phyloP scores from a whole-genome alignment of 768 basidiomycete genomes.

The Macrocybe gigantea region DNA sequence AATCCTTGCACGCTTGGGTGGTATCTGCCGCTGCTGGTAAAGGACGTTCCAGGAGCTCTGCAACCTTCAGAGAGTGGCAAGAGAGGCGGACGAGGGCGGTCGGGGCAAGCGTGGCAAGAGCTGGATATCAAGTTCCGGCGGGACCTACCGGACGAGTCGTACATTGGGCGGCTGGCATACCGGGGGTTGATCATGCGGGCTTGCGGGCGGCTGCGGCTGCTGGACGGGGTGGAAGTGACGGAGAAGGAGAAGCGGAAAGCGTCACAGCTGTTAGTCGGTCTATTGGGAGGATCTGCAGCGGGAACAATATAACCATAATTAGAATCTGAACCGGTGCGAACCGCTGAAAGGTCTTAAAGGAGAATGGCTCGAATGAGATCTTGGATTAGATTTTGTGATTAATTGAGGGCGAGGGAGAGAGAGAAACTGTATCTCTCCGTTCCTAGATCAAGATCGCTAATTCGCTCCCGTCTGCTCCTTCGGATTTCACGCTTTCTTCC shows the following conservation, averaged over 20 bases:
- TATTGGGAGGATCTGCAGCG: slow-evolving; percentile 26
- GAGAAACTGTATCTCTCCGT: slow-evolving; percentile 3
- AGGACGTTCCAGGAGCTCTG: slow-evolving; percentile 59
- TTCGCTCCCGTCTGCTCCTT: slow-evolving; percentile 11
- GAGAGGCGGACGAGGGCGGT: slow-evolving; percentile 17
- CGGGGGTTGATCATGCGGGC: slow-evolving; percentile 83
- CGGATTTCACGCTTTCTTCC: slow-evolving; percentile 5
- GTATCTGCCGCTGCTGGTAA: slow-evolving; percentile 85
- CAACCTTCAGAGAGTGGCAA: slow-evolving; percentile 46
- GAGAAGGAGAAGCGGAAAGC: slow-evolving; percentile 86
- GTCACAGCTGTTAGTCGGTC: slow-evolving; percentile 55
- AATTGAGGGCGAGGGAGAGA: slow-evolving; percentile 5
- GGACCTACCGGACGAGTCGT: slow-evolving; percentile 83
- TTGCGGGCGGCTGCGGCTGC: slow-evolving; percentile 55
- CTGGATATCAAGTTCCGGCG: slow-evolving; percentile 84
- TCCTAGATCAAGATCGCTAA: slow-evolving; percentile 16
- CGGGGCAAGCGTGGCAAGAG: slow-evolving; percentile 54
- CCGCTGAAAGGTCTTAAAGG: not conserved
- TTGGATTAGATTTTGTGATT: slow-evolving; percentile 4
- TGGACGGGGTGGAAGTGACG: slow-evolving; percentile 85
- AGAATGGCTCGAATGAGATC: slow-evolving; percentile 4
- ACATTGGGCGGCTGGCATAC: slow-evolving; percentile 84
- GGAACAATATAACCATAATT: slow-evolving; percentile 4
- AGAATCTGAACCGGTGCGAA: not conserved
- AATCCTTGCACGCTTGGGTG: slow-evolving; percentile 95